Conservation (phyloP, 1,284 basidiomycete species). For the Marasmius sp. region DNA sequence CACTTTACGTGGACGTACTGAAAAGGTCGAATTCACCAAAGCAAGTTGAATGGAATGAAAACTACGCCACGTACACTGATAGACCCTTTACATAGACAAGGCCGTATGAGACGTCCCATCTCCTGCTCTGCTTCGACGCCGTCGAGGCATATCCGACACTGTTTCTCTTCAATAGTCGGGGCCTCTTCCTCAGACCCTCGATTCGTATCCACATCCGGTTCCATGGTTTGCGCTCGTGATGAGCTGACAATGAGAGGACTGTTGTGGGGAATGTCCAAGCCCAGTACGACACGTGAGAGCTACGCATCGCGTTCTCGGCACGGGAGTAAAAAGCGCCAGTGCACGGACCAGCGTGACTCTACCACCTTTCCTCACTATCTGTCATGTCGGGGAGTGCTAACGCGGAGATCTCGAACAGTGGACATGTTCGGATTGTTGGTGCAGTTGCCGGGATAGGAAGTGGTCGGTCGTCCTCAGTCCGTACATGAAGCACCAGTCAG, state of each 20-base stretch:
- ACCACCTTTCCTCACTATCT: neutral
- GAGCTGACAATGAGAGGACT: no score
- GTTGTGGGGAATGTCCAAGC: no score
- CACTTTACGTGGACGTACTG: constrained; percentile 79
- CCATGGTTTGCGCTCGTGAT: neutral
- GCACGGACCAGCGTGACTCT: neutral
- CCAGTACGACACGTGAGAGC: neutral
- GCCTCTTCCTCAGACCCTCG: neutral
- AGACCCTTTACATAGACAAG: constrained; percentile 69
- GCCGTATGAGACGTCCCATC: constrained; percentile 70
- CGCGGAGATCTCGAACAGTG: constrained; percentile 12
- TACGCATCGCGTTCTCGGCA: neutral
- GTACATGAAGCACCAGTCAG: neutral
- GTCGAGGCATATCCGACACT: constrained; percentile 74
- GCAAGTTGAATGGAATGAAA: neutral
- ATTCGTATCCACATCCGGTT: neutral
- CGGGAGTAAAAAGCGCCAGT: neutral
- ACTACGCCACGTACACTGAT: constrained; percentile 58
- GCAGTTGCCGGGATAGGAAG: constrained; percentile 64
- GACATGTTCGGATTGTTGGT: constrained; percentile 52
- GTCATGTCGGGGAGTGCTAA: neutral
- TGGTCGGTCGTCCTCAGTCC: constrained; percentile 37
- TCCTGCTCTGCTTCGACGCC: constrained; percentile 54
- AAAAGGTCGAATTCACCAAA: constrained; percentile 7
- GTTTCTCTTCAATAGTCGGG: constrained; percentile 39